These are phyloP conservation scores for Taxillus chinensis DNA, from an alignment of 164 flowering plant species.

Conservation along the genomic window DNA sequence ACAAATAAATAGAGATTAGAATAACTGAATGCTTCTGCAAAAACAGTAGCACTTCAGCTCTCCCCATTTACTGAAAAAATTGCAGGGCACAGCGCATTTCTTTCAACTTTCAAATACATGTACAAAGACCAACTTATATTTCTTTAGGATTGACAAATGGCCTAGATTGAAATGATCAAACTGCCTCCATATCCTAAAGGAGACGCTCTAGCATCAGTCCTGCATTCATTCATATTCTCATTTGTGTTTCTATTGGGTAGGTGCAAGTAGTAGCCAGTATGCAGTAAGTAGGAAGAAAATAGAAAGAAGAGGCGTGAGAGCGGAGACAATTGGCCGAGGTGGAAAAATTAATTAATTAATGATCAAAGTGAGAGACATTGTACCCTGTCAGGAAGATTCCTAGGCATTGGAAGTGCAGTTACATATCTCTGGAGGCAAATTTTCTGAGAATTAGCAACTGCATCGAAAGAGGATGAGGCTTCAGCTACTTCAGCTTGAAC, in stretches of 20 bases:
- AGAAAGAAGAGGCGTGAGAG: slow-evolving; percentile 14
- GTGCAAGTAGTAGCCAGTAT: slow-evolving; percentile 10
- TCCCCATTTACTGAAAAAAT: slow-evolving; percentile 17
- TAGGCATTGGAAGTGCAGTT: slow-evolving; percentile 55
- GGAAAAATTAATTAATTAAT: slow-evolving; percentile 34
- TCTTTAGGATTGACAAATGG: slow-evolving; percentile 17
- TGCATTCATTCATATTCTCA: slow-evolving; percentile 8
- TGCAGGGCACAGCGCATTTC: slow-evolving; percentile 11
- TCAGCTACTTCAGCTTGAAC: slow-evolving; percentile 27
- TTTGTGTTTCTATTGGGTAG: slow-evolving; percentile 9
- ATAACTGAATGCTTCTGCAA: not conserved
- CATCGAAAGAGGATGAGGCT: slow-evolving; percentile 28
- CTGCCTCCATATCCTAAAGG: slow-evolving; percentile 15
- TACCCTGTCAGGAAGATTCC: slow-evolving; percentile 66
- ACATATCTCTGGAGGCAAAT: slow-evolving; percentile 60
- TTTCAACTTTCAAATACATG: slow-evolving; percentile 11
- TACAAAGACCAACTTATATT: slow-evolving; percentile 16
- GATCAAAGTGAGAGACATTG: slow-evolving; percentile 71
- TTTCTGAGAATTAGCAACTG: slow-evolving; percentile 21
- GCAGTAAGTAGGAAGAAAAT: slow-evolving; percentile 9
- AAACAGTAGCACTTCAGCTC: slow-evolving; percentile 9
- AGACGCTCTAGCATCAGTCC: slow-evolving; percentile 15
- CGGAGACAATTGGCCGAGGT: slow-evolving; percentile 14
- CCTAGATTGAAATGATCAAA: slow-evolving; percentile 16
- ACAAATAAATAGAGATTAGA: not conserved